phyloP scores from a whole-genome alignment of 2,329 filamentous ascomycete species.

The Pseudogymnoascus sp. region DNA sequence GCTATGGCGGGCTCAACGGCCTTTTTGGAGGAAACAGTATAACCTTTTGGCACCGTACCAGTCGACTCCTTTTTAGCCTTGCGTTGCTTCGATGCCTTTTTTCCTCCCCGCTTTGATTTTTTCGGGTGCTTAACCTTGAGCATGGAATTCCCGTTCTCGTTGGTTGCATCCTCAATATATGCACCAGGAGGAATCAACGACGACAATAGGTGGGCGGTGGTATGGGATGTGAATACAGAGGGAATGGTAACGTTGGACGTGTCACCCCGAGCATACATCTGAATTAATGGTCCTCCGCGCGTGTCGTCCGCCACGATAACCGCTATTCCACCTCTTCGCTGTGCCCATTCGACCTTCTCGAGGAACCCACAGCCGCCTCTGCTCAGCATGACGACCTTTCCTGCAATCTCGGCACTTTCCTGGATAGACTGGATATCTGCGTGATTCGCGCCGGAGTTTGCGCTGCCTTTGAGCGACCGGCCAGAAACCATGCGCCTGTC shows the following conservation, averaged over 20 bases:
- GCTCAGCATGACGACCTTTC: conserved; percentile 85
- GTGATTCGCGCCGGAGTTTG: conserved; percentile 36
- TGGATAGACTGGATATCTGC: conserved; percentile 89
- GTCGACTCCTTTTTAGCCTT: conserved; percentile 5
- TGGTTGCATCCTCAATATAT: conserved; percentile 50
- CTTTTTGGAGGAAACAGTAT: not conserved
- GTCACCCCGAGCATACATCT: conserved; percentile 97
- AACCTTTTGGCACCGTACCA: conserved; percentile 11
- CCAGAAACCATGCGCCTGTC: not conserved
- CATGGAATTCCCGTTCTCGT: conserved; percentile 51
- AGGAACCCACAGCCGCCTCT: conserved; percentile 92
- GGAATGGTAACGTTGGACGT: conserved; percentile 93
- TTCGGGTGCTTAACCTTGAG: conserved; percentile 43
- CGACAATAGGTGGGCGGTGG: conserved; percentile 85
- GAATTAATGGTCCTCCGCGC: conserved; percentile 78
- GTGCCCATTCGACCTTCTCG: conserved; percentile 96
- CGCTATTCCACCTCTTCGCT: conserved; percentile 78
- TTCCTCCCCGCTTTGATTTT: conserved; percentile 20
- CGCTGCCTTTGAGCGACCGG: conserved; percentile 15
- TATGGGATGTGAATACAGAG: conserved; percentile 88
- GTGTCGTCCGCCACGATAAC: conserved; percentile 92
- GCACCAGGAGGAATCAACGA: conserved; percentile 70
- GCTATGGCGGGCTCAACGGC: not conserved
- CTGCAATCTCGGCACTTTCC: conserved; percentile 83
- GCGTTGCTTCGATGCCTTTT: conserved; percentile 24